A percentile compares a stretch with the other conserved stretches of the same genome.
These are phyloP conservation scores for Vanderwaltozyma polyspora DNA, from an alignment of 805 yeast species.

Conservation along the genomic window DNA sequence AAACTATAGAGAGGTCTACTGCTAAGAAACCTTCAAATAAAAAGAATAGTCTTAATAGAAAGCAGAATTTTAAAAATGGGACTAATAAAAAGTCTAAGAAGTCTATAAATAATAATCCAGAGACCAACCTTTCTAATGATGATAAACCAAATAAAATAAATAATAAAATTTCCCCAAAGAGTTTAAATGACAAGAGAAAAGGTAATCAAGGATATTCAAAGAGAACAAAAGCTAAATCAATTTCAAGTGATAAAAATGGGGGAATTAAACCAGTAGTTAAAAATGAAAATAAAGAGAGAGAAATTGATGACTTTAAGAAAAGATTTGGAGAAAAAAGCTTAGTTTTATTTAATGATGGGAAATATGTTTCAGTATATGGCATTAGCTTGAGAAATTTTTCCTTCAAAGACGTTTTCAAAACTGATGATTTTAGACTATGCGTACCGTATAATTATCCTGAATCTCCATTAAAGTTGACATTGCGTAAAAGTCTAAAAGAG, in stretches of 20 bases:
- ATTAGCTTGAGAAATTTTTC: slow-evolving; percentile 4
- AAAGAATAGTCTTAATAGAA: not conserved
- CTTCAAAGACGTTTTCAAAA: too few species aligned
- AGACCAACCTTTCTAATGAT: not conserved
- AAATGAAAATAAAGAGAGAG: slow-evolving; percentile 6
- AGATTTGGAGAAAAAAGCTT: slow-evolving; percentile 9
- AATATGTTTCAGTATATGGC: slow-evolving; percentile 16
- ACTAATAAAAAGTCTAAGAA: not conserved
- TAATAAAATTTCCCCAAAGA: not conserved
- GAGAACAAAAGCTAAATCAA: too few species aligned
- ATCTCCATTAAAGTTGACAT: slow-evolving; percentile 12
- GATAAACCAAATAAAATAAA: not conserved
- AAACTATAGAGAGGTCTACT: too few species aligned
- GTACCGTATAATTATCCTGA: slow-evolving; percentile 21
- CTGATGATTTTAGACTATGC: too few species aligned
- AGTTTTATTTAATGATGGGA: slow-evolving; percentile 15
- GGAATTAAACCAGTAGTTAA: too few species aligned
- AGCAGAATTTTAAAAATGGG: not conserved
- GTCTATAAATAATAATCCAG: not conserved
- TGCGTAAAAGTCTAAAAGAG: too few species aligned
- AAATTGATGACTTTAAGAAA: slow-evolving; percentile 14
- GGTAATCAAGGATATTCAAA: too few species aligned
- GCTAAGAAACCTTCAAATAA: too few species aligned
- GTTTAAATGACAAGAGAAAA: too few species aligned
- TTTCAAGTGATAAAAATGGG: too few species aligned